Base-by-base conservation (phyloP, 2,329 filamentous ascomycete genomes). In the Xylaria sp. region DNA sequence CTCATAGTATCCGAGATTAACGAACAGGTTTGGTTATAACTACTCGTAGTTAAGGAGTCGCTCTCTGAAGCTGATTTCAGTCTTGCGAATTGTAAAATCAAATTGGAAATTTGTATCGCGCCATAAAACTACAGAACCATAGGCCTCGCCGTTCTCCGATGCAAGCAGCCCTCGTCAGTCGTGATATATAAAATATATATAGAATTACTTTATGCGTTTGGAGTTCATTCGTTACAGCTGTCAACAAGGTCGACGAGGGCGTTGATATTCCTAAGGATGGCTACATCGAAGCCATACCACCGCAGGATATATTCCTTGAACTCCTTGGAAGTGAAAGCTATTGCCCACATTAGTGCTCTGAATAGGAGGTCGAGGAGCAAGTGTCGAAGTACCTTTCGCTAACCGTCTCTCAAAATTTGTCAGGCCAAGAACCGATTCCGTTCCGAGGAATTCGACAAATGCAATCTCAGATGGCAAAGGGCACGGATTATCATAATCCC, bases 211-310 rank as follows among this genome's bases (percentile, higher is more conserved):
- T 25, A 11, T 25, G 12, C 15, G 45, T 23, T 31, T 17, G n/a
- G 12, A 15, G 12, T 11, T 3, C 23, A 31, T 17, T 47, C 23
- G 9, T 17, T 15, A 47, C 25, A 47, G 15, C 15, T 23, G 17
- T 47, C 33, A 15, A 56, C 53, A 17, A 56, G 53, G 15, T 38
- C 31, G 37, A 47, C 11, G 5, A 56, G 31, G 11, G 19, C 45
- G 5, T 23, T 42, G 23, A 50, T 23, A 28, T 2, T 40, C n/a
- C 19, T 49, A 33, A 46, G 33, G 6, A 58, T 35, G 23, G 23
- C 9, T 8, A 52, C 19, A 15, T 58, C 56, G 19, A 45, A 58
- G 8, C 56, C 56, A 45, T 58, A 58, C 46, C 56, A 45, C 40
- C n/a, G 40, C n/a, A 45, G 28, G 31, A 53, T 14, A 53, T 28